Percentiles rank a stretch among this genome's conserved stretches.
phyloP scores from a whole-genome alignment of 495 filamentous ascomycete genomes.

The Hypoxylon fragiforme region DNA sequence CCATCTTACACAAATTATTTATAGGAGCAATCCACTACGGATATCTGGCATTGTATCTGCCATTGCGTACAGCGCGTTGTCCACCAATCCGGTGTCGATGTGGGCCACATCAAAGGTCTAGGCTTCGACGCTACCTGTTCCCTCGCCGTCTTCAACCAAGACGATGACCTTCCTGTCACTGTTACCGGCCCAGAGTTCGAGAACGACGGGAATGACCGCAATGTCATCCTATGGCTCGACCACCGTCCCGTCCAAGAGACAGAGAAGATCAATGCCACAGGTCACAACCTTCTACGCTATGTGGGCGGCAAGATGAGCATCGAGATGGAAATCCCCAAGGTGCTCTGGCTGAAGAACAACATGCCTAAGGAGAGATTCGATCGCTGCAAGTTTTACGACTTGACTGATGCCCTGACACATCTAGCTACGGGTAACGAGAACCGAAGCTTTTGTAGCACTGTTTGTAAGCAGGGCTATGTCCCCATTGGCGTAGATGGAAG shows the following conservation, averaged over 20 bases:
- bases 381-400: constrained; percentile 93
- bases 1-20: background rate
- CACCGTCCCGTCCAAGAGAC: constrained; percentile 90
- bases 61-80: constrained; percentile 76
- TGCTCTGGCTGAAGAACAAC: constrained; percentile 95
- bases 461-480: constrained; percentile 95
- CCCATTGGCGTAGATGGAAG: constrained; percentile 95
- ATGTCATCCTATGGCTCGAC: constrained; percentile 91
- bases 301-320: constrained; percentile 97
- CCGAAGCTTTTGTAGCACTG: constrained; percentile 87
- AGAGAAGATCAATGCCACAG: constrained; percentile 85
- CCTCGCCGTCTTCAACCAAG: constrained; percentile 81
- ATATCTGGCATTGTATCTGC: constrained; percentile 94
- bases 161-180: constrained; percentile 85
- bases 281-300: constrained; percentile 90
- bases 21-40: constrained; percentile 95
- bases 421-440: constrained; percentile 93
- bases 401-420: constrained; percentile 91
- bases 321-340: constrained; percentile 99
- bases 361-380: constrained; percentile 92
- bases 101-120: constrained; percentile 75
- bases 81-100: constrained; percentile 74
- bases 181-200: constrained; percentile 86
- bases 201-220: constrained; percentile 76
- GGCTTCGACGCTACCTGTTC: constrained; percentile 99